A percentile compares a stretch with the other conserved stretches of the same genome.
Evolutionary conservation across 768 basidiomycete genomes (phyloP).

Genomic region (Suillus placidus): DNA sequence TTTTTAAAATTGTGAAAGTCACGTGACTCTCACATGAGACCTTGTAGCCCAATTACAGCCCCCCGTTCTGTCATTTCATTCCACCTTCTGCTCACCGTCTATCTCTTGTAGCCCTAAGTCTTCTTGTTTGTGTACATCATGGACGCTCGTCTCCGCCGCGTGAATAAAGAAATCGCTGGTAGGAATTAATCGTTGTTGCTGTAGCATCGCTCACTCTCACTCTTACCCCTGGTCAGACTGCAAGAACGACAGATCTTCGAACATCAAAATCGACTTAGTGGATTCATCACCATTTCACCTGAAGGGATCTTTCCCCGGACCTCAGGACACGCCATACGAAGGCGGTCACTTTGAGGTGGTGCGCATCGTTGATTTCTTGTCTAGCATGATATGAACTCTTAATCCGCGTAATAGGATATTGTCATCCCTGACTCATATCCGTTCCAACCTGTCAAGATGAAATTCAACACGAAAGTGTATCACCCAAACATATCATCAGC

Average conservation of each 20-base stretch:
- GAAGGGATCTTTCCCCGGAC: conserved; percentile 88
- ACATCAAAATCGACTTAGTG: conserved; percentile 83
- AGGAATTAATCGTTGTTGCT: conserved; percentile 18
- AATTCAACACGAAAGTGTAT: conserved; percentile 95
- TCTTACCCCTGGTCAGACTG: conserved; percentile 60
- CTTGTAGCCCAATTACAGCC: neutral
- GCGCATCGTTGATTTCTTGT: conserved; percentile 36
- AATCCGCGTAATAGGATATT: conserved; percentile 65
- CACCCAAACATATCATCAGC: conserved; percentile 96
- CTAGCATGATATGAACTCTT: conserved; percentile 8
- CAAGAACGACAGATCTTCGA: conserved; percentile 92
- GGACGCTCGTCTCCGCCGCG: conserved; percentile 87
- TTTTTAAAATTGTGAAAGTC: conserved; percentile 22
- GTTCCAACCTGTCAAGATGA: conserved; percentile 97
- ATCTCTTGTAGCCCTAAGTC: neutral
- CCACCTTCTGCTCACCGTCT: neutral
- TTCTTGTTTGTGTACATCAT: conserved; percentile 40
- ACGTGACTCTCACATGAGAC: conserved; percentile 19
- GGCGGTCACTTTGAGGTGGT: conserved; percentile 93
- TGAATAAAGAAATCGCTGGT: conserved; percentile 95
- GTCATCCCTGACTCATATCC: conserved; percentile 90
- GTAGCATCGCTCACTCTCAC: conserved; percentile 1
- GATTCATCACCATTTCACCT: conserved; percentile 92
- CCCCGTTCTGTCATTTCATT: neutral
- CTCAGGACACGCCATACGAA: conserved; percentile 90